Percentiles rank a stretch among this genome's conserved stretches.
Evolutionary conservation across 208 protist genomes (phyloP).

Genomic region (Trypanosoma boissoni): DNA sequence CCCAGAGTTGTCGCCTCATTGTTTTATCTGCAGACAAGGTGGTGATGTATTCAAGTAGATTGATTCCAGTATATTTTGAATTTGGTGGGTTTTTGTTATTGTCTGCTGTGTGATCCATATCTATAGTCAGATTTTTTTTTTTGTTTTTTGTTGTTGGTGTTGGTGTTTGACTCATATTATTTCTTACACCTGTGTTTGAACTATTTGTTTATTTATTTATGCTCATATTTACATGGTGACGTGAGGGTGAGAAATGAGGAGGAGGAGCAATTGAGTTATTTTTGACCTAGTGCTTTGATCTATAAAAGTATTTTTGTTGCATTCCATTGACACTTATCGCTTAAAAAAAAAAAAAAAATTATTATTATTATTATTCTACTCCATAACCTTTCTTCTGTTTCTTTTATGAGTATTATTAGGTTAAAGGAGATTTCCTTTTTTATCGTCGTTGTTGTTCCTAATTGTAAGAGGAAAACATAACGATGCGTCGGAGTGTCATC

Average conservation of each 20-base stretch:
- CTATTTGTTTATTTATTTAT: slow-evolving; percentile 4
- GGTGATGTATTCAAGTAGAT: neutral
- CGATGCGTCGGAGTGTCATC: slow-evolving; percentile 82
- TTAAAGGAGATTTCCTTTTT: too few species aligned
- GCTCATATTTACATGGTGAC: neutral
- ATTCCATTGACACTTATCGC: too few species aligned
- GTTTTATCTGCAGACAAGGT: slow-evolving; percentile 19
- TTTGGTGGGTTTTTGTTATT: neutral
- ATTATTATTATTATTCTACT: too few species aligned
- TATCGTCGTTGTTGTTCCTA: too few species aligned
- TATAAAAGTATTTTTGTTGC: too few species aligned
- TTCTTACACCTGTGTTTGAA: neutral
- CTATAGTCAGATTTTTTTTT: neutral
- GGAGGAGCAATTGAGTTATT: too few species aligned
- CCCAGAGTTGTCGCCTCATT: slow-evolving; percentile 13
- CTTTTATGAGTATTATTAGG: slow-evolving; percentile 4
- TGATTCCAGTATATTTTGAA: neutral
- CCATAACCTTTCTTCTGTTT: slow-evolving; percentile 15
- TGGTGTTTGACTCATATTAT: neutral
- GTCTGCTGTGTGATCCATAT: neutral
- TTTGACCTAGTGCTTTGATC: too few species aligned
- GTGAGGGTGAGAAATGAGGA: too few species aligned
- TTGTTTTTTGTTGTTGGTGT: neutral
- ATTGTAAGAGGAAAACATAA: slow-evolving; percentile 1
- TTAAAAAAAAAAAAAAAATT: too few species aligned